phyloP scores from a whole-genome alignment of 305 asterid species.

The Fraxinus baroniana region DNA sequence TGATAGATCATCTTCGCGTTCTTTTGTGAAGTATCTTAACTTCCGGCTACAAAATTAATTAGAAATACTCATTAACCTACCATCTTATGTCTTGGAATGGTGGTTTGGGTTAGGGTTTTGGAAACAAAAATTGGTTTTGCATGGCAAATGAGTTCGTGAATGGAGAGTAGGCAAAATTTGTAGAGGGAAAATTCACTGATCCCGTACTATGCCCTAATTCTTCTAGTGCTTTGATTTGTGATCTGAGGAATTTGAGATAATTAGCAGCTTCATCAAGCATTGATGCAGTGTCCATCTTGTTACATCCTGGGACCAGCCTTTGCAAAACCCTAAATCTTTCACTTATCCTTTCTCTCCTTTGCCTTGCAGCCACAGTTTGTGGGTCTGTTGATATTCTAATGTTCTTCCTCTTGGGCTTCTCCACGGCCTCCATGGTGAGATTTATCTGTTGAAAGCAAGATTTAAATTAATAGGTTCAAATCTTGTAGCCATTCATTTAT shows the following conservation, averaged over 20 bases:
- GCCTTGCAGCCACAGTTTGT: conserved; percentile 91
- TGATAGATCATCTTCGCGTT: background rate
- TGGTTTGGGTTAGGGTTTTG: conserved; percentile 40
- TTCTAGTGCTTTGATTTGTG: conserved; percentile 77
- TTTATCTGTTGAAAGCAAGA: conserved; percentile 10
- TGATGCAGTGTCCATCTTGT: conserved; percentile 97
- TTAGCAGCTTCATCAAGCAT: conserved; percentile 99
- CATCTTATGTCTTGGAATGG: conserved; percentile 18
- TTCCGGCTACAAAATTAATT: background rate
- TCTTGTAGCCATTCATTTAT: background rate
- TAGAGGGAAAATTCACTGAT: conserved; percentile 16
- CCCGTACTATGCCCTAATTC: conserved; percentile 47
- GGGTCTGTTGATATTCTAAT: conserved; percentile 80
- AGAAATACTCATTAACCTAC: background rate
- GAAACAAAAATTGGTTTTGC: conserved; percentile 46
- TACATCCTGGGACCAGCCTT: conserved; percentile 86
- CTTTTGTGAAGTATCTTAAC: background rate
- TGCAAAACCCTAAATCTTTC: conserved; percentile 90
- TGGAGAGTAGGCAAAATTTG: conserved; percentile 39
- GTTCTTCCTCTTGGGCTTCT: conserved; percentile 78
- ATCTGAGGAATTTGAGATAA: conserved; percentile 71
- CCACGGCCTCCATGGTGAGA: conserved; percentile 51
- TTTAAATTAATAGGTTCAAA: background rate
- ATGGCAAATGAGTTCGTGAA: conserved; percentile 38
- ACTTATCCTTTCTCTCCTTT: conserved; percentile 87